A percentile compares a stretch with the other conserved stretches of the same genome.
Evolutionary conservation across 345 rosid genomes (phyloP).

Genomic region (Gossypium mustelinum): DNA sequence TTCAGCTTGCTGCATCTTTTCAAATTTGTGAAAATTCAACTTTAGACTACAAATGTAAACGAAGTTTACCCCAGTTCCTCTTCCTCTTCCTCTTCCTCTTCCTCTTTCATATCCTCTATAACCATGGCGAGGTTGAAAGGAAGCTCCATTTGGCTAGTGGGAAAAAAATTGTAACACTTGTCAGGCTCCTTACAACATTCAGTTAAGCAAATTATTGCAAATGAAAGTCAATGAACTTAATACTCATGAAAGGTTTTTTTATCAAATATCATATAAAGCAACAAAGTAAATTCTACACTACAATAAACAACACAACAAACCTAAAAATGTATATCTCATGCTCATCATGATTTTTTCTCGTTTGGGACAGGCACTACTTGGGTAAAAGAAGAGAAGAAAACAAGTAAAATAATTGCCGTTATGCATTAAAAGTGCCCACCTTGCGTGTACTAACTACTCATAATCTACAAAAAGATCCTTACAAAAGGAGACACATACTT

Average conservation of each 20-base stretch:
- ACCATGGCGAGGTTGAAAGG: constrained; percentile 48
- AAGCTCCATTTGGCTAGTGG: constrained; percentile 61
- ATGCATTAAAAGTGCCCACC: background rate
- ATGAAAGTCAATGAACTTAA: background rate
- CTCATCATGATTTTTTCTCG: background rate
- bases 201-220: constrained; percentile 4
- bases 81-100: constrained; percentile 25
- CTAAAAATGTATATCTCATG: background rate
- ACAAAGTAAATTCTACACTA: background rate
- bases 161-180: background rate
- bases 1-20: background rate
- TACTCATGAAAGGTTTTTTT: background rate
- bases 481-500: background rate
- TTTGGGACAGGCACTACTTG: background rate
- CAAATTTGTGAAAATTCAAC: background rate
- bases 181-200: constrained; percentile 18
- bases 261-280: background rate
- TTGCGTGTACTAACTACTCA: background rate
- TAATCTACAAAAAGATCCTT: background rate
- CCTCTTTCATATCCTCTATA: constrained; percentile 76
- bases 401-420: background rate
- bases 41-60: background rate
- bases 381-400: background rate
- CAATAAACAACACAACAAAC: background rate
- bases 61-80: constrained; percentile 66